Evolutionary conservation across 352 stramenopile species (phyloP).

Genomic region (Pythium dissotocum): DNA sequence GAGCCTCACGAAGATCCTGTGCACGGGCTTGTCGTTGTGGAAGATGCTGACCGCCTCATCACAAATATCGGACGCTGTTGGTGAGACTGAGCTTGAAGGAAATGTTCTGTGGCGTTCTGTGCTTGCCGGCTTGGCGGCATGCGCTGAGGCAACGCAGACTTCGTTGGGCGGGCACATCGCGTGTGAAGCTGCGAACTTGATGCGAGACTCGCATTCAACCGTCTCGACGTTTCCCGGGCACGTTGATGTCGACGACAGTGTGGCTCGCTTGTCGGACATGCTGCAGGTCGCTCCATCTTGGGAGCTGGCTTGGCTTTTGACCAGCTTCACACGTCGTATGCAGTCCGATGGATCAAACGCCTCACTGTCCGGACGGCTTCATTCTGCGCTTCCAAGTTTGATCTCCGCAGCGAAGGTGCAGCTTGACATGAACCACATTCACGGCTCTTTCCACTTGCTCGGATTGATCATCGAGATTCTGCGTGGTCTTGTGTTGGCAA

Average conservation of each 20-base stretch:
- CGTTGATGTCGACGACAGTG: neutral
- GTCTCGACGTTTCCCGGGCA: neutral
- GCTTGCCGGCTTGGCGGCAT: neutral
- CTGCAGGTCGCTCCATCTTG: neutral
- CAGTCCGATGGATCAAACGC: neutral
- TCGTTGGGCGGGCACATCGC: neutral
- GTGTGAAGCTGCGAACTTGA: neutral
- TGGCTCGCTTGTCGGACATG: neutral
- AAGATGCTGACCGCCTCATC: neutral
- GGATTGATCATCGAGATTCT: slow-evolving; percentile 10
- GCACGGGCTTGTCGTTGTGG: neutral
- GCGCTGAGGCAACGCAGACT: neutral
- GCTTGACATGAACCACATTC: neutral
- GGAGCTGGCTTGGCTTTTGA: slow-evolving; percentile 15
- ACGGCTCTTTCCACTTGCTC: slow-evolving; percentile 4
- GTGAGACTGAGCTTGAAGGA: neutral
- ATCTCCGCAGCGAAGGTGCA: neutral
- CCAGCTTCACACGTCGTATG: slow-evolving; percentile 1
- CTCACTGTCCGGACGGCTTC: neutral
- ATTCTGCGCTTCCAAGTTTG: neutral
- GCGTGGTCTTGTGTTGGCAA: neutral
- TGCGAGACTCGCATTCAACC: neutral
- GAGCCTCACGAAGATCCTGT: neutral
- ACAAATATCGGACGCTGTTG: neutral
- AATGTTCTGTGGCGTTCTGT: neutral